Evolutionary conservation across 441 rosid species (phyloP), one percentile per base, ranked within the genome.

Genomic region (Metrosideros polymorpha): DNA sequence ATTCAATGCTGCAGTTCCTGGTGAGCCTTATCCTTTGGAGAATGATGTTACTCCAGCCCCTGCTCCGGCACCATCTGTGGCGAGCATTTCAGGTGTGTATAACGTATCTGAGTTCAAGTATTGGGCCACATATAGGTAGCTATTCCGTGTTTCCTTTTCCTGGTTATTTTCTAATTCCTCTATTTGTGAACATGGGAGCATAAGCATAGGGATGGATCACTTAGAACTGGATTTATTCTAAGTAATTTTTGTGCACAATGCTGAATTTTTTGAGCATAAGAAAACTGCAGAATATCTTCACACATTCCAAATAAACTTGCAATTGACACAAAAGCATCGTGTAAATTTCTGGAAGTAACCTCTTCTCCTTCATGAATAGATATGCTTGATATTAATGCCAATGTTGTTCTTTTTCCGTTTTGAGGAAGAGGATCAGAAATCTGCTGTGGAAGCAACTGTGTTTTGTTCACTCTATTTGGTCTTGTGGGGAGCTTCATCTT

Each of bases 21-120:
- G 99, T 79, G 96, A 91, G 88, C 95, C 97, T 61, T 95, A 94
- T 91, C 93, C 92, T 56, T 82, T 89, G 88, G 91, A 91, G 87
- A 92, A 88, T 50, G 90, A 57, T 22, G 87, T 86, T 84, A 88
- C 93, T 87, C 93, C 94, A 77, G 32, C 85, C 18, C 83, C 98
- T 84, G 92, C 91, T 89, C 95, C 97, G 53, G 94, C 92, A 55
- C 93, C 93, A 50, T 71, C 92, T 27, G 90, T 76, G 83, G 89
- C 92, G 86, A 89, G 63, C 87, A 39, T 87, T 86, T 85, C 95
- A 91, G 98, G 99, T 98, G 88, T 79, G 87, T 49, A 76, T 54
- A 10, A 49, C 12, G 14, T 27, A 56, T 53, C 17, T 22, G 47
- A 39, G n/a, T 56, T 39, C 49, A 6, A 39, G n/a, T 71, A 43